Conservation (phyloP, 306 rosid species). For the Vachellia pachyceras region DNA sequence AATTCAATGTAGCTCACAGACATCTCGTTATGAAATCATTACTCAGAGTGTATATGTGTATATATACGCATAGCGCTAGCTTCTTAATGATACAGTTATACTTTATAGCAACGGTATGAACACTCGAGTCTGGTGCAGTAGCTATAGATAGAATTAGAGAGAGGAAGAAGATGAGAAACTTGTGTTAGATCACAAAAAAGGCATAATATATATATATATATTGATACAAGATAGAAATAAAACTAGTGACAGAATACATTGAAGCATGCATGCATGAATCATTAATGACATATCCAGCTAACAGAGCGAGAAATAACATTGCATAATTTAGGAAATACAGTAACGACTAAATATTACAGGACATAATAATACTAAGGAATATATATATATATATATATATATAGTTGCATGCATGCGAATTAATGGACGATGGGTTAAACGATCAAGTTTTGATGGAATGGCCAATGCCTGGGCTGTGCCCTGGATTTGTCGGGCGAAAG, state of each 20-base stretch:
- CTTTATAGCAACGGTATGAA: background rate
- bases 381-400: background rate
- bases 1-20: background rate
- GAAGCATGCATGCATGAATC: slow-evolving; percentile 34
- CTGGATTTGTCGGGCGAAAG: slow-evolving; percentile 75
- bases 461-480: slow-evolving; percentile 87
- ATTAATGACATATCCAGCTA: no score
- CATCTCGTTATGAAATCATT: background rate
- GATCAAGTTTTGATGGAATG: slow-evolving; percentile 63
- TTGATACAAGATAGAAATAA: background rate
- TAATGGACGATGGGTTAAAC: background rate
- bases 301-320: no score
- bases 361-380: background rate
- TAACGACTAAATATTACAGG: background rate
- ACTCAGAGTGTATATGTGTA: background rate
- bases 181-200: background rate
- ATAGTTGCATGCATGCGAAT: background rate
- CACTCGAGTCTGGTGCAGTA: background rate
- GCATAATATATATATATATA: no score
- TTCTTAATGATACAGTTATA: background rate
- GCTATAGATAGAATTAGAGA: background rate
- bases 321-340: background rate
- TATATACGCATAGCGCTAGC: no score
- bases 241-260: background rate
- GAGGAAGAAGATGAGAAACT: background rate